Base-by-base conservation (phyloP, 768 basidiomycete species). In the Punctularia strigosozonata region DNA sequence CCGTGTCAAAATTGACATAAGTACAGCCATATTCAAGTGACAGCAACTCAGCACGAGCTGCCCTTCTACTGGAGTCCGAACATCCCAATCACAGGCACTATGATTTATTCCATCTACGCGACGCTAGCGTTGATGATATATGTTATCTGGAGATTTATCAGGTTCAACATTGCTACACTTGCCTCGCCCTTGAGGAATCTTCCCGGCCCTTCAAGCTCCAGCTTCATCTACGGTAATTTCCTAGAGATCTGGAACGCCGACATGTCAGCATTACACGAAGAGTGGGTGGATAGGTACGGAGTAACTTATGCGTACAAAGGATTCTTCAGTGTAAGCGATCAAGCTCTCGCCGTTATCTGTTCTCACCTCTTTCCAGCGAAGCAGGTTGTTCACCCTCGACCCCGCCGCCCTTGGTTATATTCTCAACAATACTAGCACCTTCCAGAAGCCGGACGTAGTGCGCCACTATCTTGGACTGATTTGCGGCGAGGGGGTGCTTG, bases 381-480 rank as follows among this genome's bases (percentile, higher is more conserved):
- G 18, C 34, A 15, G 18, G 31, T 6, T 38, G 42, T 67, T 66
- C 50, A 81, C 78, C 0, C 52, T 63, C 37, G 85, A 86, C 47
- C 59, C 71, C 0, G 70, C 71, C 20, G 82, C 80, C 0, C 26
- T 87, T 25, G 66, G 68, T 31, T 75, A 86, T 46, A 61, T 89
- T 37, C 59, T 88, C 12, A 64, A 66, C 43, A 74, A 80, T 40
- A 58, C 58, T 20, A 53, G 66, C 22, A 56, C 63, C 28, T 84
- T 77, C 44, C 68, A 71, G 42, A 84, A 82, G 45, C 65, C 77
- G 0, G 59, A 62, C 8, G 44, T 50, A 1, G 46, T 56, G 5
- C 59, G 69, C 8, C 60, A 54, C 25, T 51, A 39, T 26, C 51
- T 80, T 4, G 43, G 52, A 12, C 53, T 52, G 10, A 49, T 79